These are phyloP conservation scores for Leccinum incarnatum DNA, from an alignment of 768 basidiomycete genomes.

Conservation along the genomic window DNA sequence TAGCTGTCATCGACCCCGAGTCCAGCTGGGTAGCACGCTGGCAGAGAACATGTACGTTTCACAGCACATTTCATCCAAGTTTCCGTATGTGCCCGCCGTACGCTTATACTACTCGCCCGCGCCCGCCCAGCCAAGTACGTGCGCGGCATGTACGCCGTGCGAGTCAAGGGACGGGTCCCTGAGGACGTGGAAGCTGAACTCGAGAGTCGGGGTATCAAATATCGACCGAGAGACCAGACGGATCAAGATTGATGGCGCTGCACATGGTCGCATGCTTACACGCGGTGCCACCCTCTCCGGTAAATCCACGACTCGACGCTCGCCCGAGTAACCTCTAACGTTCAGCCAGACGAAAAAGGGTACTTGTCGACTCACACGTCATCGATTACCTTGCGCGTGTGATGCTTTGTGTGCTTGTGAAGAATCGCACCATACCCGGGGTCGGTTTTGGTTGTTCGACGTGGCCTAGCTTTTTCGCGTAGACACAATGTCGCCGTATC, in stretches of 20 bases:
- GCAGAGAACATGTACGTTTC: constrained; percentile 83
- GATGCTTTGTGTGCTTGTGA: constrained; percentile 3
- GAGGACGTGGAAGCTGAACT: constrained; percentile 84
- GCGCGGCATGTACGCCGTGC: constrained; percentile 90
- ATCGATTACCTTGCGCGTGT: constrained; percentile 1
- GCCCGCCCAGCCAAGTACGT: constrained; percentile 75
- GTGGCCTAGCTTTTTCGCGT: constrained; percentile 8
- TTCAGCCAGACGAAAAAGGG: neutral
- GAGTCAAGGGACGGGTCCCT: constrained; percentile 81
- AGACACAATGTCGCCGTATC: constrained; percentile 6
- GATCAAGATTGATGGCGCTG: constrained; percentile 55
- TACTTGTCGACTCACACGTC: constrained; percentile 15
- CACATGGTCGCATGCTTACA: constrained; percentile 5
- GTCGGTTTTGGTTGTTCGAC: neutral
- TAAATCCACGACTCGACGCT: neutral
- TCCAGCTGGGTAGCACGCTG: constrained; percentile 95
- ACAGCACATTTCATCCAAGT: neutral
- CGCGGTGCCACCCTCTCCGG: neutral
- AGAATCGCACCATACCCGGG: constrained; percentile 4
- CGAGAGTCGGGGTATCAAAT: constrained; percentile 73
- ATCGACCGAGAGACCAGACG: constrained; percentile 80
- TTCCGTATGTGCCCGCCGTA: neutral
- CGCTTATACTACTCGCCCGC: neutral
- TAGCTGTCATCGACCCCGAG: constrained; percentile 82
- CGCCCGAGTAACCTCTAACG: neutral